phyloP scores from a whole-genome alignment of 1,284 basidiomycete genomes.

The Leccinum holopus region DNA sequence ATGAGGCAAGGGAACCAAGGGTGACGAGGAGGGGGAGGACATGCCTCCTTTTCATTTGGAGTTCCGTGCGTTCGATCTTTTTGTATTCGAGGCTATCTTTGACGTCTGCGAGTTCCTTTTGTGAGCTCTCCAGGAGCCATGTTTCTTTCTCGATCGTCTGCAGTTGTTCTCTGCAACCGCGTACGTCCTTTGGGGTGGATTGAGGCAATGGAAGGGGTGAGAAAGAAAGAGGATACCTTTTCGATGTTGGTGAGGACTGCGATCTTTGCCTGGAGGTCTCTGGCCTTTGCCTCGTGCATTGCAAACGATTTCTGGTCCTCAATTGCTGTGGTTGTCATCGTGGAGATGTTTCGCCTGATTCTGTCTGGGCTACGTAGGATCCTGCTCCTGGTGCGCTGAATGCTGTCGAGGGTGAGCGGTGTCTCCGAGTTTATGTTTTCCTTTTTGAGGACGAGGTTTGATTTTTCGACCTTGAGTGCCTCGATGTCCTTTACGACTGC shows the following conservation, averaged over 20 bases:
- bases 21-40: slow-evolving; percentile 10
- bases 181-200: slow-evolving; percentile 55
- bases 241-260: slow-evolving; percentile 71
- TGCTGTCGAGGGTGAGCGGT: slow-evolving; percentile 55
- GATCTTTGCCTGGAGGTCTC: slow-evolving; percentile 76
- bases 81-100: slow-evolving; percentile 68
- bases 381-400: slow-evolving; percentile 61
- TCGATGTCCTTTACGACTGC: slow-evolving; percentile 60
- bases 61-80: slow-evolving; percentile 68
- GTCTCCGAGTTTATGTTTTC: slow-evolving; percentile 60
- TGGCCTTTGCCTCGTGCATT: slow-evolving; percentile 64
- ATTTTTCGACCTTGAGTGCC: slow-evolving; percentile 66
- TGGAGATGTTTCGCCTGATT: slow-evolving; percentile 73
- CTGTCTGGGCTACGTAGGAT: slow-evolving; percentile 88
- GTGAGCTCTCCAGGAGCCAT: slow-evolving; percentile 55
- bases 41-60: slow-evolving; percentile 64
- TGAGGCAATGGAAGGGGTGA: not conserved
- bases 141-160: slow-evolving; percentile 72
- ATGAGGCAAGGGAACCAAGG: not conserved
- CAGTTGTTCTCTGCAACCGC: slow-evolving; percentile 66
- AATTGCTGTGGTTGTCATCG: slow-evolving; percentile 61
- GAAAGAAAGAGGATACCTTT: slow-evolving; percentile 45
- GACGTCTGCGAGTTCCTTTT: slow-evolving; percentile 63
- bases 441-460: slow-evolving; percentile 57
- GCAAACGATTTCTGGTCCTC: slow-evolving; percentile 63